phyloP scores from a whole-genome alignment of 2,329 filamentous ascomycete genomes.

The Dactylellina cionopaga region DNA sequence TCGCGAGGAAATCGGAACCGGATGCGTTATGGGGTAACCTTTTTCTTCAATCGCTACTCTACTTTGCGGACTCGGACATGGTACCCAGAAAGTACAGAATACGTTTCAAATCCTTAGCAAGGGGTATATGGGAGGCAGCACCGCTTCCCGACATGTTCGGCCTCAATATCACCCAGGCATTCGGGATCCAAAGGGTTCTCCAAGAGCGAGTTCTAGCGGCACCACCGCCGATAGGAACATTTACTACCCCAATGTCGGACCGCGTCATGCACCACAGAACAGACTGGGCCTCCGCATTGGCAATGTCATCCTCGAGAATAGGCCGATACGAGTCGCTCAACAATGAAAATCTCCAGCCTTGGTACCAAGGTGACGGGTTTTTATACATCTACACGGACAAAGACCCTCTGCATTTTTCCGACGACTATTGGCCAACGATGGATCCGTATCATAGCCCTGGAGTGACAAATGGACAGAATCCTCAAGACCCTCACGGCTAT shows the following conservation, averaged over 20 bases:
- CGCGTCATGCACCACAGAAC: constrained; percentile 48
- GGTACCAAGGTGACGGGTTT: constrained; percentile 53
- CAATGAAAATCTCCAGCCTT: constrained; percentile 43
- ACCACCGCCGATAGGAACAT: constrained; percentile 20
- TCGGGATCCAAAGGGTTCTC: constrained; percentile 43
- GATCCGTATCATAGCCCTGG: constrained; percentile 53
- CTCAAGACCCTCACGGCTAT: constrained; percentile 23
- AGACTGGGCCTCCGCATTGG: constrained; percentile 46
- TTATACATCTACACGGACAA: constrained; percentile 52
- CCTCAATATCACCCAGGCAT: constrained; percentile 45
- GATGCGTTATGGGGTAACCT: constrained; percentile 42
- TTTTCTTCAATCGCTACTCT: constrained; percentile 40
- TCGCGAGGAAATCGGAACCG: constrained; percentile 42
- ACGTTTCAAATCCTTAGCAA: constrained; percentile 42
- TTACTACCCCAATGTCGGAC: constrained; percentile 50
- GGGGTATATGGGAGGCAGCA: constrained; percentile 36
- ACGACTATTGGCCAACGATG: constrained; percentile 54
- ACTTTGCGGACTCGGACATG: constrained; percentile 38
- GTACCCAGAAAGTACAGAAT: constrained; percentile 25
- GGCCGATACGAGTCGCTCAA: constrained; percentile 53
- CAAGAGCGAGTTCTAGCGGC: constrained; percentile 26
- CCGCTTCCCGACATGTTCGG: constrained; percentile 43
- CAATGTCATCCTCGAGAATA: constrained; percentile 50
- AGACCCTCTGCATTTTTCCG: constrained; percentile 48
- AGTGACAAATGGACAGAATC: constrained; percentile 52